phyloP scores from a whole-genome alignment of 2,329 filamentous ascomycete species.

The Xylariaceae sp. region DNA sequence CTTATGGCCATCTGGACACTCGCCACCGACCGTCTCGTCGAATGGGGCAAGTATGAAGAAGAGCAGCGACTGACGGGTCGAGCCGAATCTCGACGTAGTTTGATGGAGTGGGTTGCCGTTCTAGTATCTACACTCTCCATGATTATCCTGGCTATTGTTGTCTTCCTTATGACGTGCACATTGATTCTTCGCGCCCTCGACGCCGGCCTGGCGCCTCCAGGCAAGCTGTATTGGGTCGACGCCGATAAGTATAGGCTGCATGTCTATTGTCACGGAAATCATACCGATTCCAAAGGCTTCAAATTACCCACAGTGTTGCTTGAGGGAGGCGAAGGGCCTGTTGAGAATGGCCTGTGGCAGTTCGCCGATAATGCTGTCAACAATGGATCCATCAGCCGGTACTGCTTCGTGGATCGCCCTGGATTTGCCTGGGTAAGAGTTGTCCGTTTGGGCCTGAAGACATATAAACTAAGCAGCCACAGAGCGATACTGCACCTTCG shows the following conservation, averaged over 20 bases:
- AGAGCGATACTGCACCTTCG: constrained; percentile 87
- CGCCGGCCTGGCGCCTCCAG: constrained; percentile 73
- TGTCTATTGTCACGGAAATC: constrained; percentile 81
- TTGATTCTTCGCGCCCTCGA: constrained; percentile 83
- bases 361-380: constrained; percentile 77
- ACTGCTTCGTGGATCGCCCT: constrained; percentile 95
- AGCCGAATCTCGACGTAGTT: constrained; percentile 79
- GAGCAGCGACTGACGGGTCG: constrained; percentile 91
- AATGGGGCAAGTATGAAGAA: constrained; percentile 91
- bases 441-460: neutral
- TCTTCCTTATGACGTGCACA: constrained; percentile 78
- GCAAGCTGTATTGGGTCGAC: constrained; percentile 80
- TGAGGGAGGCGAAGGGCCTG: constrained; percentile 80
- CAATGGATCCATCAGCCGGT: constrained; percentile 83
- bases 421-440: constrained; percentile 74
- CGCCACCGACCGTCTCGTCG: constrained; percentile 78
- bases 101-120: constrained; percentile 85
- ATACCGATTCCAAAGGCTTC: constrained; percentile 58
- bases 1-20: constrained; percentile 81
- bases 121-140: constrained; percentile 75
- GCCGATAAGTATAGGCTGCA: constrained; percentile 86
- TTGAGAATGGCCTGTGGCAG: constrained; percentile 78
- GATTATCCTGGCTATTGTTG: constrained; percentile 68
- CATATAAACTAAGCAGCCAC: constrained; percentile 8
- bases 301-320: constrained; percentile 80